Evolutionary conservation across 257 asterid genomes (phyloP), one percentile per base, ranked within the genome.

Genomic region (Catharanthus roseus): DNA sequence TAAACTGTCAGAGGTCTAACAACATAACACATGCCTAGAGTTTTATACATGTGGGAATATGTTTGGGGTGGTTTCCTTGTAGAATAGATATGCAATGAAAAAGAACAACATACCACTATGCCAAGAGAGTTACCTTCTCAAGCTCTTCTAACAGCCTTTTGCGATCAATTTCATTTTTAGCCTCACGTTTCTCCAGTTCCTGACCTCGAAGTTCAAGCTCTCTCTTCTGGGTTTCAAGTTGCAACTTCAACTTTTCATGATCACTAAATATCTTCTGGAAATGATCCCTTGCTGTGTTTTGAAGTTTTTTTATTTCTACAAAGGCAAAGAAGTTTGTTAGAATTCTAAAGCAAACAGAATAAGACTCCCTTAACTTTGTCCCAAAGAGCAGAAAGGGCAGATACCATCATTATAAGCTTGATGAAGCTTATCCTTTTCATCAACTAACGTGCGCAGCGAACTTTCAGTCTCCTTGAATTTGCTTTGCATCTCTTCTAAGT

Each of bases 391-490:
- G 31, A 34, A 62, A 34, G 65, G 67, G 21, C 64, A 72, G 47
- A 86, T 58, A 87, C 99, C 99, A 85, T 88, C 93, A 64, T 83
- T 88, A 71, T 91, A 87, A 69, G 86, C 74, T 77, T 86, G 96
- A 75, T 79, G 93, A 68, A 85, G 88, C 76, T 80, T 82, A 77
- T 85, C 87, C 76, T 87, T 95, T 74, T 91, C 99, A 71, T 34
- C 72, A 77, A 85, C 80, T 85, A 86, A 69, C 73, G 62, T 79
- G 70, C 77, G 19, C 23, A 91, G 80, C 19, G 95, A 82, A 76
- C 70, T 77, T 72, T 84, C 87, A 5, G 97, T 91, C 85, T 95
- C 95, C 81, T 69, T 64, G 63, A 86, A 82, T 72, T 87, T 88
- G 75, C 69, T 84, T 85, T 86, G 82, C 81, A 91, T 81, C 84